Evolutionary conservation across 2,329 filamentous ascomycete species (phyloP), one percentile per base, ranked within the genome.

Genomic region (Lecanosticta acicola): DNA sequence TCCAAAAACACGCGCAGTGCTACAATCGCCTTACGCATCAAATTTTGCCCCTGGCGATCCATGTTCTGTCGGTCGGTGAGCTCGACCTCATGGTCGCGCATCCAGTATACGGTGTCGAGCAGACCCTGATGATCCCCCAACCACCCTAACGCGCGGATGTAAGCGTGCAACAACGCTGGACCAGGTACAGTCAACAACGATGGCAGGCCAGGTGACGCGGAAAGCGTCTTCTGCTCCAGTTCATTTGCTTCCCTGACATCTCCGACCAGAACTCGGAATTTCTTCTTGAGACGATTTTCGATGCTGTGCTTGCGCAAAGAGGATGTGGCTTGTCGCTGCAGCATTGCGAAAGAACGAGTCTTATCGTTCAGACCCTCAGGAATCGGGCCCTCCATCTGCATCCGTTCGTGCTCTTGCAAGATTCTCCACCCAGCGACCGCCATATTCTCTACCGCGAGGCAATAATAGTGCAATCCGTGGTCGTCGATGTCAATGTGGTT

Each of bases 71-170:
- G 48, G 35, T 57, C 46, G 2, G 35, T 21, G 1, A 69, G 48
- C 32, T 63, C 62, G 4, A 61, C 59, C 65, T 74, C 74, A 53
- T 80, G 65, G 18, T 64, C 54, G 0, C 76, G 64, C 53, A 84
- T 76, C 81, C 82, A 89, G 21, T 67, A 63, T 11, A 83, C 65
- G 3, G 83, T 65, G 3, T 67, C 68, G 3, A 76, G 71, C 60
- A 87, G 78, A 40, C 76, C 79, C 2, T 74, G 66, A 39, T 72
- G 71, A 53, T 87, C 79, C 29, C 75, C 75, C n/a, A 80, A 63
- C 42, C 76, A 73, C 1, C 78, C 83, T 17, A 88, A 68, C 1
- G 78, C 73, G 38, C 81, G 74, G 61, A 88, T 73, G 59, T 85
- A 84, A 2, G 71, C 68, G 55, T 84, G 78, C 1, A 80, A 59